phyloP scores from a whole-genome alignment of 176 grass and related monocot species.

The Eragrostis curvula region DNA sequence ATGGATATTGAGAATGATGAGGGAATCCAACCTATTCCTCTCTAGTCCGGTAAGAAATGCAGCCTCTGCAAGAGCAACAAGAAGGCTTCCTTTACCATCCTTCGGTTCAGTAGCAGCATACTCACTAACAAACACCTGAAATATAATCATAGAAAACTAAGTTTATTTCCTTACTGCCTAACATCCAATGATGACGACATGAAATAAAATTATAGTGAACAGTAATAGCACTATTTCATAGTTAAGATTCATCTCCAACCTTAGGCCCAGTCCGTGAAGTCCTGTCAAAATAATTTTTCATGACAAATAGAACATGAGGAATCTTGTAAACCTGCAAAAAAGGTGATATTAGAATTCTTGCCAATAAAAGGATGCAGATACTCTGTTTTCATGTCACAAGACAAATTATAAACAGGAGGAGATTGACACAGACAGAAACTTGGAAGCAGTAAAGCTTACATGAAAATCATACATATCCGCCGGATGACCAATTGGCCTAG shows the following conservation, averaged over 20 bases:
- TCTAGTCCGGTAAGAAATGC: slow-evolving; percentile 93
- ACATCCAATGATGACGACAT: too few species aligned
- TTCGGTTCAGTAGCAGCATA: slow-evolving; percentile 82
- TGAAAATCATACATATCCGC: slow-evolving; percentile 92
- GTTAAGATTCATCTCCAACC: too few species aligned
- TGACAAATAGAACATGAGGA: slow-evolving; percentile 68
- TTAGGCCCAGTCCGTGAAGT: slow-evolving; percentile 77
- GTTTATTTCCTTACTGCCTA: too few species aligned
- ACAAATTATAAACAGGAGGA: background rate
- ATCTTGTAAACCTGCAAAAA: slow-evolving; percentile 77
- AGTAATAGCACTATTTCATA: too few species aligned
- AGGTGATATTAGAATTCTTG: background rate
- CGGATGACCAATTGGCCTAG: slow-evolving; percentile 74
- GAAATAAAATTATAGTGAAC: too few species aligned
- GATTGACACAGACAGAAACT: slow-evolving; percentile 2
- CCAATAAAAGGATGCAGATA: background rate
- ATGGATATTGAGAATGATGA: too few species aligned
- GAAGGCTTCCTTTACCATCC: slow-evolving; percentile 81
- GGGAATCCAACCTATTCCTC: slow-evolving; percentile 75
- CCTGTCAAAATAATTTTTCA: slow-evolving; percentile 66
- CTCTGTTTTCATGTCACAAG: slow-evolving; percentile 22
- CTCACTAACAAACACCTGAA: slow-evolving; percentile 96
- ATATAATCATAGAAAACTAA: too few species aligned
- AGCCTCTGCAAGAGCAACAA: slow-evolving; percentile 88
- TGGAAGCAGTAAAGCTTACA: slow-evolving; percentile 53